Percentiles rank a stretch among this genome's conserved stretches.
Conservation (phyloP, 768 basidiomycete genomes). For the Gloeopeniophorella convolvens region DNA sequence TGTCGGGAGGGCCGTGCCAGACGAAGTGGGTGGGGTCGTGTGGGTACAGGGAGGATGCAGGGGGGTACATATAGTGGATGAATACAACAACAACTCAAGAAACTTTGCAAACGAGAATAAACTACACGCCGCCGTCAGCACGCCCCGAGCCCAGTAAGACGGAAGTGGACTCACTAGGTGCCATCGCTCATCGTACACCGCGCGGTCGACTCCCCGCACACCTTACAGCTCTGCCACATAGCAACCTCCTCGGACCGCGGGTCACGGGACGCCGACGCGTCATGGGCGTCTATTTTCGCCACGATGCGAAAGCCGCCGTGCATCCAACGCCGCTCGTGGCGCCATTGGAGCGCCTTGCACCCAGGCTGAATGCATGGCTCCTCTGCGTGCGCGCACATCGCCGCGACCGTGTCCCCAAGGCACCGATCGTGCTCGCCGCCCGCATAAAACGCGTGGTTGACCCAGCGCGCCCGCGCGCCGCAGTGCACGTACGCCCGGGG, state of each 20-base stretch:
- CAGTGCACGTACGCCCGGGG: constrained; percentile 29
- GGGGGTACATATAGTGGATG: constrained; percentile 29
- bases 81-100: constrained; percentile 21
- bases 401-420: constrained; percentile 40
- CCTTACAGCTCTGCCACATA: constrained; percentile 45
- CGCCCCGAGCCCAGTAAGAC: constrained; percentile 40
- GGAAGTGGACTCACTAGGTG: constrained; percentile 39
- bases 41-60: constrained; percentile 14
- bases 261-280: not conserved
- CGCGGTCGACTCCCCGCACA: constrained; percentile 37
- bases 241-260: constrained; percentile 27
- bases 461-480: constrained; percentile 39
- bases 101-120: constrained; percentile 43
- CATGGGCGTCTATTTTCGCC: constrained; percentile 1
- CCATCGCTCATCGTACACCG: constrained; percentile 39
- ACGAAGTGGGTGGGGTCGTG: constrained; percentile 11
- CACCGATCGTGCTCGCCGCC: constrained; percentile 24
- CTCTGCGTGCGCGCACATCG: constrained; percentile 28
- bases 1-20: constrained; percentile 25
- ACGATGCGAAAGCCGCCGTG: constrained; percentile 12
- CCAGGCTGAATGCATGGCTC: constrained; percentile 35
- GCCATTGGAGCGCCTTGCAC: constrained; percentile 19
- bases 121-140: constrained; percentile 29
- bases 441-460: constrained; percentile 37
- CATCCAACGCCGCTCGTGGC: constrained; percentile 19